Evolutionary conservation across 768 basidiomycete genomes (phyloP).

Genomic region (Suillus discolor): DNA sequence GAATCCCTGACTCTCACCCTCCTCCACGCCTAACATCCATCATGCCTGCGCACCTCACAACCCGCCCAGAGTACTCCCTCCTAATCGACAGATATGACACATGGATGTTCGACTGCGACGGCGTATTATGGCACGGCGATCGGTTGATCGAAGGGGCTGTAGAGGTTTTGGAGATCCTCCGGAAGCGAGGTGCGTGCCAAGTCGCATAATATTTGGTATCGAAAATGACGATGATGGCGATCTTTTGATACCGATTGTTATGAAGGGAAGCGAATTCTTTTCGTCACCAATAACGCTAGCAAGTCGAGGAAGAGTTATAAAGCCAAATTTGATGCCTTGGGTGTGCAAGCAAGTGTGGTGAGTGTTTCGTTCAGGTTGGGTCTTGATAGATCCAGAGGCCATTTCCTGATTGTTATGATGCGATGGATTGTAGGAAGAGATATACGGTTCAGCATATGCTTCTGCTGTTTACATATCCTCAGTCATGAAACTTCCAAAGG

Average conservation of each 20-base stretch:
- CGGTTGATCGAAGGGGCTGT: constrained; percentile 75
- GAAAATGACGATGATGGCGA: background rate
- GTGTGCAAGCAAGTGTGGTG: constrained; percentile 83
- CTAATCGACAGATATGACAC: constrained; percentile 79
- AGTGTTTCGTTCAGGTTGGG: constrained; percentile 28
- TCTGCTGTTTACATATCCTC: constrained; percentile 85
- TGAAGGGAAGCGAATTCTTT: constrained; percentile 79
- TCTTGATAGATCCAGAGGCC: background rate
- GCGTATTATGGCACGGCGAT: constrained; percentile 91
- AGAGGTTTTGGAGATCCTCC: constrained; percentile 72
- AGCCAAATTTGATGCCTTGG: constrained; percentile 88
- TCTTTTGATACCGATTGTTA: background rate
- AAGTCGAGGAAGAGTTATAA: constrained; percentile 90
- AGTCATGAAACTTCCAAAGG: constrained; percentile 84
- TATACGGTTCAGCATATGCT: constrained; percentile 93
- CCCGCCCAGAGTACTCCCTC: constrained; percentile 46
- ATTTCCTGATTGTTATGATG: background rate
- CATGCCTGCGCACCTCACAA: constrained; percentile 32
- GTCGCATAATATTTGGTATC: background rate
- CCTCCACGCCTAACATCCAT: background rate
- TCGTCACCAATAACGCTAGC: constrained; percentile 97
- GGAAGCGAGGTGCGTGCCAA: constrained; percentile 51
- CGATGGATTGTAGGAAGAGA: constrained; percentile 71
- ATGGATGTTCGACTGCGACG: constrained; percentile 96
- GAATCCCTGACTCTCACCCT: background rate